phyloP scores from a whole-genome alignment of 495 filamentous ascomycete species.

The Podospora pseudocomata region DNA sequence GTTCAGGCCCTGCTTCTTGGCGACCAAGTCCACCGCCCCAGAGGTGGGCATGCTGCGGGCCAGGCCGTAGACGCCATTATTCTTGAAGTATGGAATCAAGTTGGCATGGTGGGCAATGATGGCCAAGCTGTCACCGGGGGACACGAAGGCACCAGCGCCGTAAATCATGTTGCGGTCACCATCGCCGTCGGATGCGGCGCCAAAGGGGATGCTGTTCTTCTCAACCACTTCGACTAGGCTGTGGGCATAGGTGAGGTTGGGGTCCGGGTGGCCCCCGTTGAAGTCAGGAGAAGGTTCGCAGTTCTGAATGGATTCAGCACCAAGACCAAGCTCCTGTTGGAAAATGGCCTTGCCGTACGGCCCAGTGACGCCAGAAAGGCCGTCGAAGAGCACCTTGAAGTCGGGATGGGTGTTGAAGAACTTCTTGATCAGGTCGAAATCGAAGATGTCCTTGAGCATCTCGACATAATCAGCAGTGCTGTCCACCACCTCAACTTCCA shows the following conservation, averaged over 20 bases:
- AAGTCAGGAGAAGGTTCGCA: conserved; percentile 91
- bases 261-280: conserved; percentile 93
- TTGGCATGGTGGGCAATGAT: conserved; percentile 96
- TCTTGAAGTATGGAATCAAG: conserved; percentile 95
- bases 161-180: conserved; percentile 99
- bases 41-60: conserved; percentile 97
- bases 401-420: conserved; percentile 82
- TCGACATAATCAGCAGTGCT: conserved; percentile 85
- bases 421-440: conserved; percentile 89
- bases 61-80: conserved; percentile 91
- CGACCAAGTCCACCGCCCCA: conserved; percentile 90
- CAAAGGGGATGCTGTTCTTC: conserved; percentile 87
- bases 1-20: conserved; percentile 85
- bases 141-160: conserved; percentile 92
- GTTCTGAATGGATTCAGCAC: conserved; percentile 77
- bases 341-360: conserved; percentile 95
- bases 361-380: conserved; percentile 89
- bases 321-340: conserved; percentile 82
- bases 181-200: conserved; percentile 92
- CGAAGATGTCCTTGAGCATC: conserved; percentile 97
- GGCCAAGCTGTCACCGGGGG: conserved; percentile 91
- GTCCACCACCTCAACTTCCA: conserved; percentile 95
- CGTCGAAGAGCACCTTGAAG: conserved; percentile 97
- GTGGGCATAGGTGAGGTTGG: conserved; percentile 97
- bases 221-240: conserved; percentile 92